Evolutionary conservation across 2,329 filamentous ascomycete species (phyloP).

Genomic region (Claviceps purpurea): DNA sequence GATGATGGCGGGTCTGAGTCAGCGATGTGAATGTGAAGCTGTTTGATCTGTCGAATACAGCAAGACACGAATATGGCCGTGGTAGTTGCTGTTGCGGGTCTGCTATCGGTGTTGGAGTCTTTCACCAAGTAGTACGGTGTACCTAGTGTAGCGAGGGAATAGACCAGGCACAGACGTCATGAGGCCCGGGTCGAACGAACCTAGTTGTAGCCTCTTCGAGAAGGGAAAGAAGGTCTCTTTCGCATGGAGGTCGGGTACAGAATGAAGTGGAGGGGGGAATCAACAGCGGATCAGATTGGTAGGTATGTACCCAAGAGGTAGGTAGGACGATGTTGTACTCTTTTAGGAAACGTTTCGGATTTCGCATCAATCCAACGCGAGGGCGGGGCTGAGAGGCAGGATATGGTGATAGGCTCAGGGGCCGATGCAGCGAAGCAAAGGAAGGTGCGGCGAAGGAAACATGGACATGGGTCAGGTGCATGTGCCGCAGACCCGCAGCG

Average conservation of each 20-base stretch:
- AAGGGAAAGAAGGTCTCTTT: not conserved
- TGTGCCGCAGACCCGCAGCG: not conserved
- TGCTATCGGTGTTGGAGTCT: not conserved
- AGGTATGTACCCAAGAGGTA: not conserved
- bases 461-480: not conserved
- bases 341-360: not conserved
- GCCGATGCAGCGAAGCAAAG: constrained; percentile 3
- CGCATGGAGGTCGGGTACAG: not conserved
- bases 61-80: not conserved
- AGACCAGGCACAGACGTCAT: not conserved
- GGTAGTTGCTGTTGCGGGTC: not conserved
- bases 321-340: not conserved
- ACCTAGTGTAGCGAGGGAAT: not conserved
- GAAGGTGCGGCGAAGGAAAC: constrained; percentile 2
- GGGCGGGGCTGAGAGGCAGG: not conserved
- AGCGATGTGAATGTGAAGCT: not conserved
- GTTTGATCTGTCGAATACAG: not conserved
- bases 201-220: too few relatives aligned
- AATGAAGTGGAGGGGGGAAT: not conserved
- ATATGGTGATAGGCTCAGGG: not conserved
- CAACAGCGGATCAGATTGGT: not conserved
- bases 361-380: not conserved
- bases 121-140: not conserved
- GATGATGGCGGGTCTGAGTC: too few relatives aligned
- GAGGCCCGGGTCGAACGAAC: not conserved